These are phyloP conservation scores for Fusarium bulbicola DNA, from an alignment of 2,329 filamentous ascomycete genomes.

Conservation along the genomic window DNA sequence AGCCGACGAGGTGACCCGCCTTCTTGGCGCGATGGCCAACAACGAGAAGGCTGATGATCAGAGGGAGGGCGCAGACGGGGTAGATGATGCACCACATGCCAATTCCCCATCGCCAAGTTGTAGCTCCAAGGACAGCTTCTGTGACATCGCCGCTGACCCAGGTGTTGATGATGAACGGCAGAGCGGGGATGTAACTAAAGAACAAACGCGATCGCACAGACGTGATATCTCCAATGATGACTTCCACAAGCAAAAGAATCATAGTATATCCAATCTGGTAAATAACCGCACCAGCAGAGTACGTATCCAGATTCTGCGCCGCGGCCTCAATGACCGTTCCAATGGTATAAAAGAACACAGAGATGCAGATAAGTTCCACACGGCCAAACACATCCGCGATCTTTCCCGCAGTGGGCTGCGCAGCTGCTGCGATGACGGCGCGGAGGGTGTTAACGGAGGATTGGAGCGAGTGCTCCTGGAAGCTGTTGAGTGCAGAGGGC, in stretches of 20 bases:
- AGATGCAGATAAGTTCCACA: conserved; percentile 64
- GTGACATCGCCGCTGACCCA: conserved; percentile 70
- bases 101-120: conserved; percentile 69
- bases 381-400: conserved; percentile 72
- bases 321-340: conserved; percentile 67
- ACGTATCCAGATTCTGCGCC: conserved; percentile 58
- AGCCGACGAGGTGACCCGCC: conserved; percentile 55
- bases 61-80: conserved; percentile 64
- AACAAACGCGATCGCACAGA: conserved; percentile 70
- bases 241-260: conserved; percentile 68
- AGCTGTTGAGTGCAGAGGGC: conserved; percentile 62
- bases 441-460: conserved; percentile 67
- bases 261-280: conserved; percentile 73
- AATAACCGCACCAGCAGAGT: conserved; percentile 66
- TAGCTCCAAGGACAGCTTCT: conserved; percentile 55
- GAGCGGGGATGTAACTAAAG: conserved; percentile 70
- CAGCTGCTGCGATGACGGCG: conserved; percentile 68
- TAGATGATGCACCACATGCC: conserved; percentile 74
- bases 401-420: conserved; percentile 66
- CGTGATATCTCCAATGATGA: conserved; percentile 71
- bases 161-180: conserved; percentile 70
- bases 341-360: conserved; percentile 68
- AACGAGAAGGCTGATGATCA: conserved; percentile 61
- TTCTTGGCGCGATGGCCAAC: conserved; percentile 63
- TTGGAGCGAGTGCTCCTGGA: conserved; percentile 62